Percentiles rank a stretch among this genome's conserved stretches.
These are phyloP conservation scores for Populus hybrid DNA, from an alignment of 441 rosid species.

Conservation along the genomic window DNA sequence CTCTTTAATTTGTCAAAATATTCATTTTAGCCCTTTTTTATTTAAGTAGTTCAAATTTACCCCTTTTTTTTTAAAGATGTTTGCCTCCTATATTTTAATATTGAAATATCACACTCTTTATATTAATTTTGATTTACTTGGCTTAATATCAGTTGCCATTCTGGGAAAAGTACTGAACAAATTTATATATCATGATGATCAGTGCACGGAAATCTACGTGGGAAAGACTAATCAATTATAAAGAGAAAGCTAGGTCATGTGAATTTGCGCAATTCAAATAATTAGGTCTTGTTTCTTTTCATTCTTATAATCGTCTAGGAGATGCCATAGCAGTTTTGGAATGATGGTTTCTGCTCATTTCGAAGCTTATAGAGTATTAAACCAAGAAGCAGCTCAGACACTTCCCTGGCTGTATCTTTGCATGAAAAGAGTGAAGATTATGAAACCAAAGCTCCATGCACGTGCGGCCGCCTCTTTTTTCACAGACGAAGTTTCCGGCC, in stretches of 20 bases:
- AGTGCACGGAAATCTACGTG: not conserved
- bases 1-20: no score
- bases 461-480: conserved; percentile 25
- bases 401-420: not conserved
- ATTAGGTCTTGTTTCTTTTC: not conserved
- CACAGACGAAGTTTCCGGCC: not conserved
- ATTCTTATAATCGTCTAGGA: not conserved
- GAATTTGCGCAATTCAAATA: not conserved
- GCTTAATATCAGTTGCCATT: no score
- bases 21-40: no score
- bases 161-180: not conserved
- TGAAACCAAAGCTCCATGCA: conserved; percentile 27
- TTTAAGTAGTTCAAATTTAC: no score
- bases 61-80: no score
- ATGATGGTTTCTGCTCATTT: conserved; percentile 1
- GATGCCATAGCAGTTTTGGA: conserved; percentile 10
- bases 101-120: no score
- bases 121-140: no score
- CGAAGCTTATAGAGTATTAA: conserved; percentile 8
- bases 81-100: no score
- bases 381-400: conserved; percentile 3
- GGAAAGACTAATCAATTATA: not conserved
- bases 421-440: conserved; percentile 14
- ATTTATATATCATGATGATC: not conserved
- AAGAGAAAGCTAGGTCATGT: not conserved